phyloP scores from a whole-genome alignment of 1,284 basidiomycete genomes.

The Rugosomyces carneus region DNA sequence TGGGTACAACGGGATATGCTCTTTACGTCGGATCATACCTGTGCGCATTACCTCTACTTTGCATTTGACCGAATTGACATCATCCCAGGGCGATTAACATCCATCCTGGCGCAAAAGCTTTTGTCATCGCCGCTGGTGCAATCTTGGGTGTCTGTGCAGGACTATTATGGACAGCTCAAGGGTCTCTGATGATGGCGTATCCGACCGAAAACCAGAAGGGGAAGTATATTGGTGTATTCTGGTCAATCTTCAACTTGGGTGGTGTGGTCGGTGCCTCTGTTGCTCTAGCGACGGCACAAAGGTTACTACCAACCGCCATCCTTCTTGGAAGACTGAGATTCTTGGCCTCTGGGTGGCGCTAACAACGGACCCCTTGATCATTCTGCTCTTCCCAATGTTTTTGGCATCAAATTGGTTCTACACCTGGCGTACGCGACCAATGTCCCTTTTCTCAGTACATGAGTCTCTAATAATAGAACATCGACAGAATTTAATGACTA shows the following conservation, averaged over 20 bases:
- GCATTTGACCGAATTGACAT: slow-evolving; percentile 1
- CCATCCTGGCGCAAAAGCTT: slow-evolving; percentile 50
- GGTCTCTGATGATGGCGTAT: slow-evolving; percentile 79
- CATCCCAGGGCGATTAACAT: slow-evolving; percentile 65
- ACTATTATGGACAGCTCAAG: slow-evolving; percentile 83
- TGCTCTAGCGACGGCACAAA: slow-evolving; percentile 69
- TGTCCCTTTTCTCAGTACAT: not conserved
- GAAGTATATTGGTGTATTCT: slow-evolving; percentile 70
- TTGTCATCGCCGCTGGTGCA: slow-evolving; percentile 74
- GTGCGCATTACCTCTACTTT: slow-evolving; percentile 29
- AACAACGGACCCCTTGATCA: slow-evolving; percentile 48
- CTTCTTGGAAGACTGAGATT: slow-evolving; percentile 65
- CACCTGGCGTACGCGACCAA: slow-evolving; percentile 53
- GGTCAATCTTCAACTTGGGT: slow-evolving; percentile 72
- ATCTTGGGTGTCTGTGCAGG: slow-evolving; percentile 82
- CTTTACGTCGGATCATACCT: slow-evolving; percentile 73
- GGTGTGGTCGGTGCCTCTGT: slow-evolving; percentile 66
- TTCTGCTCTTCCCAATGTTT: slow-evolving; percentile 64
- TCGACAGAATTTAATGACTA: slow-evolving; percentile 57
- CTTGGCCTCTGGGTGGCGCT: slow-evolving; percentile 44
- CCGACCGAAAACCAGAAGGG: slow-evolving; percentile 78
- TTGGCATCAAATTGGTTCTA: slow-evolving; percentile 77
- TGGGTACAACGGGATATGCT: slow-evolving; percentile 67
- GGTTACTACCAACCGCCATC: slow-evolving; percentile 51
- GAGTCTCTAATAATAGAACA: not conserved